Conservation (phyloP, 129 eudicot species). For the Mikania micrantha region DNA sequence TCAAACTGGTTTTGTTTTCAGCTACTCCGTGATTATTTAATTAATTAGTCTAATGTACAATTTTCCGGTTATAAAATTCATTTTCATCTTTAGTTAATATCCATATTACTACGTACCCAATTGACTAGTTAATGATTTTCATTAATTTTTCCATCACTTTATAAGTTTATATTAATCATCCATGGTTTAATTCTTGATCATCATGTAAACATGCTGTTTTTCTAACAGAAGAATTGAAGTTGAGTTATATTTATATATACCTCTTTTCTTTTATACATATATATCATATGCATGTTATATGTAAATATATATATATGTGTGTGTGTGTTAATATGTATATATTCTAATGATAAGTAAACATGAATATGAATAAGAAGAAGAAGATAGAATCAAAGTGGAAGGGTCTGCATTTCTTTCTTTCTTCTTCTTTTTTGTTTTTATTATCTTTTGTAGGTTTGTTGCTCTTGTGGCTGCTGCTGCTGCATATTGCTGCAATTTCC, state of each 20-base stretch:
- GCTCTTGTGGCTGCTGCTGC: slow-evolving; percentile 42
- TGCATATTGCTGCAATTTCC: slow-evolving; percentile 25
- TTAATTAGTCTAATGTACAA: slow-evolving; percentile 35
- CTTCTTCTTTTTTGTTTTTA: slow-evolving; percentile 42
- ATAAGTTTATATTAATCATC: neutral
- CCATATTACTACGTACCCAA: neutral
- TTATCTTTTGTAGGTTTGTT: slow-evolving; percentile 45
- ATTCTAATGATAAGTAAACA: neutral
- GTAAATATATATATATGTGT: no score
- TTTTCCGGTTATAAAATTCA: slow-evolving; percentile 32
- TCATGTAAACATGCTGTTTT: slow-evolving; percentile 10
- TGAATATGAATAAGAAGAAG: slow-evolving; percentile 3
- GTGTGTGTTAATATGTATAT: neutral
- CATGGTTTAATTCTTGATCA: slow-evolving; percentile 16
- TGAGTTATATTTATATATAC: neutral
- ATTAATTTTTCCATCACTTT: neutral
- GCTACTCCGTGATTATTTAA: no score
- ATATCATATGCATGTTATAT: no score
- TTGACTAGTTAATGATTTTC: neutral
- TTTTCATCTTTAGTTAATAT: slow-evolving; percentile 17
- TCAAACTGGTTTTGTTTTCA: slow-evolving; percentile 26
- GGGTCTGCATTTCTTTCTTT: slow-evolving; percentile 25
- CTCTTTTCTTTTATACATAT: neutral
- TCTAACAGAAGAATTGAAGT: neutral
- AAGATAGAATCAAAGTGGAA: slow-evolving; percentile 19